Percentiles rank a stretch among this genome's conserved stretches.
phyloP scores from a whole-genome alignment of 2,329 filamentous ascomycete species.

The Aspergillus persii region DNA sequence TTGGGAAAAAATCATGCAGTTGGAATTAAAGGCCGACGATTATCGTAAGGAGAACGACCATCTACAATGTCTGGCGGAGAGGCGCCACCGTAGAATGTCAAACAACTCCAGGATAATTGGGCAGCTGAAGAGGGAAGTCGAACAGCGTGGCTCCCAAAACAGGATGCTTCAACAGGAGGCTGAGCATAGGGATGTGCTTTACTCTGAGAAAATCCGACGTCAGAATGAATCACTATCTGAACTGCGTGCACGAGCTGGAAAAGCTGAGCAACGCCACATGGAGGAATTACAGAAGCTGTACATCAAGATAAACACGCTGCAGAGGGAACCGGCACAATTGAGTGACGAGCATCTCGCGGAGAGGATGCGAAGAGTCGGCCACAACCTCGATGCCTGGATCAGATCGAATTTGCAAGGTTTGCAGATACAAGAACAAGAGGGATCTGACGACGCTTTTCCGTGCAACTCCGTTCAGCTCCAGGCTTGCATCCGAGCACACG shows the following conservation, averaged over 20 bases:
- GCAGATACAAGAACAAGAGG: background rate
- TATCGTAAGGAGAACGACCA: no score
- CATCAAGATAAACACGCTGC: background rate
- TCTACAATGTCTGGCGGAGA: no score
- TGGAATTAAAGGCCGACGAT: no score
- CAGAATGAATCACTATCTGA: background rate
- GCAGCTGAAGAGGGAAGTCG: background rate
- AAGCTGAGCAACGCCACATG: background rate
- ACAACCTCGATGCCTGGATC: background rate
- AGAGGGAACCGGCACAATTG: background rate
- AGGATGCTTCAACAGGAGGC: background rate
- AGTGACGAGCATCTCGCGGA: background rate
- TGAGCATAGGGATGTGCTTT: background rate
- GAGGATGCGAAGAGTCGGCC: background rate
- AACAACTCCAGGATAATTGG: background rate
- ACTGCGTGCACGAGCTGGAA: background rate
- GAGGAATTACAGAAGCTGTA: background rate
- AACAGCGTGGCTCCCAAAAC: background rate
- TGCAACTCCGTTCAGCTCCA: background rate
- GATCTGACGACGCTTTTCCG: background rate
- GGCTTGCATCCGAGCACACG: background rate
- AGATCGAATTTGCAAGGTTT: background rate
- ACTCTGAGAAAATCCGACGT: background rate
- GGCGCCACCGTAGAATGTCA: no score
- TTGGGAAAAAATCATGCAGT: no score